Evolutionary conservation across 441 rosid species (phyloP).

Genomic region (Jatropha podagrica): DNA sequence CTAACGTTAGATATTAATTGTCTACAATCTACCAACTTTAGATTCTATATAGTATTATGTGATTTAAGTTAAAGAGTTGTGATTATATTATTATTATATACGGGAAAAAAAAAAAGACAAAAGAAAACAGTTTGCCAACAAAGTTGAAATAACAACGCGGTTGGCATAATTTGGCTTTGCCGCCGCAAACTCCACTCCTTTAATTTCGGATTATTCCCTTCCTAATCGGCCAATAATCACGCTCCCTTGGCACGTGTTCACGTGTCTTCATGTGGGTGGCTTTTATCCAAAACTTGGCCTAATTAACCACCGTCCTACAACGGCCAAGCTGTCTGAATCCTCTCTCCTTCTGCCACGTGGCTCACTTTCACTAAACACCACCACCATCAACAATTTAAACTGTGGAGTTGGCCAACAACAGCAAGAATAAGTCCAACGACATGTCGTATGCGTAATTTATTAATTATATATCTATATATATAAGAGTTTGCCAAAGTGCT

Average conservation of each 20-base stretch:
- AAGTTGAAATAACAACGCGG: constrained; percentile 6
- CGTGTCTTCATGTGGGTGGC: constrained; percentile 40
- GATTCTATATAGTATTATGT: too few relatives aligned
- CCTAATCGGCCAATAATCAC: constrained; percentile 17
- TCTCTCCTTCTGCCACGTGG: constrained; percentile 35
- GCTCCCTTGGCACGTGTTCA: constrained; percentile 41
- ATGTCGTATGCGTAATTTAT: too few relatives aligned
- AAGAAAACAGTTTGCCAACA: background rate
- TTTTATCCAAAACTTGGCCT: constrained; percentile 17
- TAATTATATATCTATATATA: too few relatives aligned
- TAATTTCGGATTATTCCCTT: constrained; percentile 3
- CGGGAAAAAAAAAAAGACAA: too few relatives aligned
- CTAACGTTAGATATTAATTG: background rate
- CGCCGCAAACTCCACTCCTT: constrained; percentile 35
- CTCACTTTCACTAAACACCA: background rate
- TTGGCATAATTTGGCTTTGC: constrained; percentile 11
- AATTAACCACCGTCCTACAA: constrained; percentile 30
- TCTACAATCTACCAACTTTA: too few relatives aligned
- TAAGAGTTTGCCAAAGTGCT: background rate
- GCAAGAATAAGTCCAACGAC: background rate
- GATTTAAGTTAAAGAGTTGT: too few relatives aligned
- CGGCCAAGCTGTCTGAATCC: constrained; percentile 32
- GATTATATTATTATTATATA: too few relatives aligned
- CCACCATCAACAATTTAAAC: background rate
- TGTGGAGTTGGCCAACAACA: background rate